Evolutionary conservation across 2,329 filamentous ascomycete genomes (phyloP), one percentile per base, ranked within the genome.

Genomic region (Emmonsiellopsis sp.): DNA sequence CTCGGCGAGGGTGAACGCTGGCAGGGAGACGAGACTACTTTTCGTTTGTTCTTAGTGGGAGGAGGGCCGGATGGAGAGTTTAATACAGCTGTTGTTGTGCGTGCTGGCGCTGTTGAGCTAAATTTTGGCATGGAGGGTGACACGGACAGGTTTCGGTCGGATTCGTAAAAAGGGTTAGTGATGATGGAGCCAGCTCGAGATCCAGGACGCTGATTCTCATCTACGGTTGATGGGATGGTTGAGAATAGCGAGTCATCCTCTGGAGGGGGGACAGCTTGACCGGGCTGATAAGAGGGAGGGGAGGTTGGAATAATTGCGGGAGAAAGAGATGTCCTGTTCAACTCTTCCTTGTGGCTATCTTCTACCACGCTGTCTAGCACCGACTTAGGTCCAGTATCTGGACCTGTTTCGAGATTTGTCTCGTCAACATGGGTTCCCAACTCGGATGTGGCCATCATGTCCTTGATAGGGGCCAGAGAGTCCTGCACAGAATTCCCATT

Each of bases 101-200:
- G 58, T 2, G 55, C 45, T 36, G 54, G 58, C 31, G 58, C 55
- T 2, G 58, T 60, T 13, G 55, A 60, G 17, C 52, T 42, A 43
- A 54, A 55, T 48, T 33, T 36, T 54, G 53, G 31, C 53, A 17
- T 52, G 45, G 40, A 31, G 44, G 54, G 43, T 51, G 49, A 27
- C 53, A 47, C 42, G 37, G 2, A 11, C 6, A 53, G 34, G 58
- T 56, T 45, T 60, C 59, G 21, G 49, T 65, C 64, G 11, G 61
- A 55, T 37, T 67, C 60, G 48, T 63, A 66, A 49, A 68, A 68
- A 6, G 67, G 66, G 54, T 68, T 68, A 2, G 61, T 61, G 6
- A 68, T 61, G 11, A 53, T 53, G 5, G 60, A 61, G 44, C 55
- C 49, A 27, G 52, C 45, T 11, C 47, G n/a, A 36, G 51, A 56